phyloP scores from a whole-genome alignment of 352 stramenopile genomes.

The Phytophthora colocasiae region DNA sequence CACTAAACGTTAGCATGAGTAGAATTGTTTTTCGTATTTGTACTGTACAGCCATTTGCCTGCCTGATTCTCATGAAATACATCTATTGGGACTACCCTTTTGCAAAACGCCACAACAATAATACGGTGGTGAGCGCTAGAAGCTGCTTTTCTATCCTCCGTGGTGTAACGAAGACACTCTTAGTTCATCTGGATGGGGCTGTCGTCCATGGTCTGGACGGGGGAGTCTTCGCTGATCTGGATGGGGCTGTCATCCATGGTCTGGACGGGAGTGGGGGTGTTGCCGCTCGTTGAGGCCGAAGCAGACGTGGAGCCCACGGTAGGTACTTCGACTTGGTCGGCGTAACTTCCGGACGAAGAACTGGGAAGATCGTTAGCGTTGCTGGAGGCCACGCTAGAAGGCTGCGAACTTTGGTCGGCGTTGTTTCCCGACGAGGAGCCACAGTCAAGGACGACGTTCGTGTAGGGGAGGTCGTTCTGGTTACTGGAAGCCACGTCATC shows the following conservation, averaged over 20 bases:
- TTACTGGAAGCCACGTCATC: constrained; percentile 8
- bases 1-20: constrained; percentile 5
- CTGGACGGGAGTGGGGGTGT: neutral
- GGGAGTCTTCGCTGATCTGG: too few species aligned
- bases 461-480: neutral
- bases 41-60: neutral
- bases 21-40: neutral
- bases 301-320: constrained; percentile 1
- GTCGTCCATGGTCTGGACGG: too few species aligned
- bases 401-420: constrained; percentile 1
- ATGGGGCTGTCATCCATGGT: too few species aligned
- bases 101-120: constrained; percentile 24
- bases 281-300: constrained; percentile 1
- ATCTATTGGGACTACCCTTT: constrained; percentile 15
- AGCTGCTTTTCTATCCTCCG: constrained; percentile 6
- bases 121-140: constrained; percentile 11
- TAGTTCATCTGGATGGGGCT: constrained; percentile 11
- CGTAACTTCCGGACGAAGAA: too few species aligned
- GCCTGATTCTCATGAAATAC: constrained; percentile 10
- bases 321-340: too few species aligned
- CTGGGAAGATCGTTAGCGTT: too few species aligned
- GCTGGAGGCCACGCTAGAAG: neutral
- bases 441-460: constrained; percentile 5
- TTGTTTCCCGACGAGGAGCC: constrained; percentile 3
- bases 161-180: constrained; percentile 8